Base-by-base conservation (phyloP, 2,329 filamentous ascomycete genomes). In the Thyridium curvatum region DNA sequence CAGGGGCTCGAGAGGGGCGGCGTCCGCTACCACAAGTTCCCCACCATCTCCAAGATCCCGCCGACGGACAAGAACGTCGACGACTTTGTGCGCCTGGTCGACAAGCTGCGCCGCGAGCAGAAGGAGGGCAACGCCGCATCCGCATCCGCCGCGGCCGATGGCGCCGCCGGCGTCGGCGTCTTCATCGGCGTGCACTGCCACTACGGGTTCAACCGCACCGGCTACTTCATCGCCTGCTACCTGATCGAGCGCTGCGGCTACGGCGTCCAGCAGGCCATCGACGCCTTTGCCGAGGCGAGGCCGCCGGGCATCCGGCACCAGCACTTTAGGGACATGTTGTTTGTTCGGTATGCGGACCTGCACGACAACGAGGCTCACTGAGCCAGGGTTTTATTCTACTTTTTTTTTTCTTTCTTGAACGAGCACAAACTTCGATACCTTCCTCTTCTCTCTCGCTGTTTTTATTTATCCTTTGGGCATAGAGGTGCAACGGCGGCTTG, bases 141-240 rank as follows among this genome's bases (percentile, higher is more conserved):
- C 10, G 21, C 6, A 26, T 26, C 6, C 6, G 21, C 21, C 21
- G 10, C 6, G 21, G 21, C 21, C 10, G 21, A 6, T 26, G 21
- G 10, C 21, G 21, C 21, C 21, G 21, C 6, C 6, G 21, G 21
- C 21, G 21, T 6, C 21, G 21, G 21, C 21, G 21, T 26, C 15
- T 65, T 82, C 35, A 76, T 95, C 37, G 90, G 84, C 3, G 87
- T 95, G 0, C 91, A 97, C 58, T 97, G 91, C 53, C 91, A 97
- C 54, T 96, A 96, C 51, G 91, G 91, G 0, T 96, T 94, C 65
- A 96, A 97, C 58, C 77, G 90, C 16, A 96, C 91, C 0, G 91
- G 91, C 1, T 95, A 91, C 58, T 86, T 96, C 55, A 79, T 97
- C 37, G 84, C 87, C 26, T 88, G 82, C 53, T 97, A 96, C 55